A percentile compares a stretch with the other conserved stretches of the same genome.
phyloP scores from a whole-genome alignment of 345 rosid genomes.

The Eucalyptus paniculata region DNA sequence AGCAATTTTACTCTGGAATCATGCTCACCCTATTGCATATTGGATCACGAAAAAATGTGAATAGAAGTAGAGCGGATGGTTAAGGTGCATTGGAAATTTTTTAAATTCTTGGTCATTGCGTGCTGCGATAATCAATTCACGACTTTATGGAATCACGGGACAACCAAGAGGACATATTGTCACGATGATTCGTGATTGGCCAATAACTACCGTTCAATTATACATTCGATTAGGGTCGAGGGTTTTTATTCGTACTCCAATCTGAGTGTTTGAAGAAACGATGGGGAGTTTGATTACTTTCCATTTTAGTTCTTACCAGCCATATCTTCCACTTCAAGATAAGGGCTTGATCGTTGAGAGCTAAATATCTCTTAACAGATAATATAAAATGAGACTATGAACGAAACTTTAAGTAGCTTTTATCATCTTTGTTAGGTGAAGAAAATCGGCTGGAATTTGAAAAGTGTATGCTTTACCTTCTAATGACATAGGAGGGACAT shows the following conservation, averaged over 20 bases:
- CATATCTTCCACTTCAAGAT: neutral
- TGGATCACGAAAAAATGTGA: neutral
- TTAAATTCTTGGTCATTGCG: rapidly evolving
- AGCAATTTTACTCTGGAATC: rapidly evolving
- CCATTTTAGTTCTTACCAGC: neutral
- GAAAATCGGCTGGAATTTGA: neutral
- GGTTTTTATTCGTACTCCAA: neutral
- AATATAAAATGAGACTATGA: neutral
- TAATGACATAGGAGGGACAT: neutral
- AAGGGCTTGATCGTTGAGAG: neutral
- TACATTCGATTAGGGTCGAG: neutral
- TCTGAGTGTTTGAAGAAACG: neutral
- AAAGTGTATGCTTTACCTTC: neutral
- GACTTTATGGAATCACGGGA: neutral
- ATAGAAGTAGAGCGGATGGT: neutral
- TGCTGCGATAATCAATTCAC: neutral
- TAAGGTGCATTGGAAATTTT: rapidly evolving
- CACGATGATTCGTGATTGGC: neutral
- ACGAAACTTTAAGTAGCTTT: neutral
- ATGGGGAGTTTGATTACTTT: neutral
- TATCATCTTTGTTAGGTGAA: neutral
- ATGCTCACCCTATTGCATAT: neutral
- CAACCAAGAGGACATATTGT: neutral
- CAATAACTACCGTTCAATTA: neutral
- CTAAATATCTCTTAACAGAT: neutral